A percentile compares a stretch with the other conserved stretches of the same genome.
Evolutionary conservation across 2,329 filamentous ascomycete species (phyloP).

Genomic region (Diplodia sapinea): DNA sequence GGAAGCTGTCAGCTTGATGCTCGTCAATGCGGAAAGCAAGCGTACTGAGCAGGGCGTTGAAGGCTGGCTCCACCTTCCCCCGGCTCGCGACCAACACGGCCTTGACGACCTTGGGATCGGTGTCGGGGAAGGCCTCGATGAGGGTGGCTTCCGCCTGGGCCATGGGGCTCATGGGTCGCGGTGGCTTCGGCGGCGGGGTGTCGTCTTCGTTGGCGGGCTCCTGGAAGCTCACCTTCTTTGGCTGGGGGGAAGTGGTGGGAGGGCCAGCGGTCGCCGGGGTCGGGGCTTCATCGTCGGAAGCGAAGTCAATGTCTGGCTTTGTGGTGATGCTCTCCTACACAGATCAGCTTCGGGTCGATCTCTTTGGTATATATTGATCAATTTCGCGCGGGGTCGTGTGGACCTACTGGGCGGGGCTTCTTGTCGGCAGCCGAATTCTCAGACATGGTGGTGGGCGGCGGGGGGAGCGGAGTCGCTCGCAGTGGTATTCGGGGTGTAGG

Average conservation of each 20-base stretch:
- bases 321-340: slow-evolving; percentile 37
- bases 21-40: slow-evolving; percentile 15
- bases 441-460: slow-evolving; percentile 27
- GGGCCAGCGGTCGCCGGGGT: slow-evolving; percentile 35
- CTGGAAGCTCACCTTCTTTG: slow-evolving; percentile 53
- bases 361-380: slow-evolving; percentile 36
- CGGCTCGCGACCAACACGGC: slow-evolving; percentile 86
- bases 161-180: slow-evolving; percentile 77
- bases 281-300: slow-evolving; percentile 55
- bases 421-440: slow-evolving; percentile 33
- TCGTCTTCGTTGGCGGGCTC: slow-evolving; percentile 52
- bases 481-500: neutral
- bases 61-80: slow-evolving; percentile 88
- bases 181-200: slow-evolving; percentile 76
- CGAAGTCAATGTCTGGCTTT: slow-evolving; percentile 59
- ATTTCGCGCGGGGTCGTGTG: slow-evolving; percentile 28
- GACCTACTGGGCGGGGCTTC: slow-evolving; percentile 30
- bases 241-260: slow-evolving; percentile 48
- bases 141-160: slow-evolving; percentile 87
- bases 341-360: slow-evolving; percentile 32
- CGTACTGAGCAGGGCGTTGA: slow-evolving; percentile 88
- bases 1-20: slow-evolving; percentile 35
- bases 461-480: neutral
- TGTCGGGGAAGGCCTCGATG: slow-evolving; percentile 89
- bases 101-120: slow-evolving; percentile 81